Base-by-base conservation (phyloP, 345 rosid species). In the Psidium guajava region DNA sequence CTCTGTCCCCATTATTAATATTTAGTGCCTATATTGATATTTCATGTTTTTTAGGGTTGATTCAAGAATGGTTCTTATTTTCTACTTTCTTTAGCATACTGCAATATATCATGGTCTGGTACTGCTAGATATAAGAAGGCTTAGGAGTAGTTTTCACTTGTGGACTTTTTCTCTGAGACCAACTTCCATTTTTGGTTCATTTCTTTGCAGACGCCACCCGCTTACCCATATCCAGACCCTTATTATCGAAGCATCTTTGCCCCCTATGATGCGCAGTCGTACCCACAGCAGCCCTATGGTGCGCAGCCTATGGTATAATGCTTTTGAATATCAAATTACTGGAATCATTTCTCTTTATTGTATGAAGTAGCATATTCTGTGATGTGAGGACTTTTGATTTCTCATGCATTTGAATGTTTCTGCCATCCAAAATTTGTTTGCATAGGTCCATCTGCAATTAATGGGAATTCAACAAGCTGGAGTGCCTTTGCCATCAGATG, bases 401-500 rank as follows among this genome's bases (percentile, higher is more conserved):
- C 32, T 44, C 61, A 36, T 58, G 56, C 54, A 44, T 83, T 83
- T 47, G 73, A 61, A 40, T 1, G 11, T 83, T 42, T 84, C 14
- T 27, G 25, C 50, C 80, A 55, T 32, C 25, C 49, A 54, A 28
- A 27, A 24, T 54, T 27, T 81, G 75, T 47, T 83, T 88, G 83
- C 85, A 74, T 88, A 95, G 97, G 98, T 95, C 86, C 98, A 95
- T 81, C 89, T 95, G 89, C 98, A 97, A 93, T 90, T 97, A 58
- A 96, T 97, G 98, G 98, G 96, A 89, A 94, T 96, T 87, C 99
- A 97, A 90, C 99, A 97, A 86, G 96, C 95, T 88, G 99, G 98
- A 64, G 96, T 97, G 88, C 99, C 99, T 82, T 88, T 97, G 89
- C 98, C 96, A 84, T 89, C 98, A 49, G 96, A 94, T 91, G 93